A percentile compares a stretch with the other conserved stretches of the same genome.
Evolutionary conservation across 805 yeast genomes (phyloP).

Genomic region (Yarrowia osloensis): DNA sequence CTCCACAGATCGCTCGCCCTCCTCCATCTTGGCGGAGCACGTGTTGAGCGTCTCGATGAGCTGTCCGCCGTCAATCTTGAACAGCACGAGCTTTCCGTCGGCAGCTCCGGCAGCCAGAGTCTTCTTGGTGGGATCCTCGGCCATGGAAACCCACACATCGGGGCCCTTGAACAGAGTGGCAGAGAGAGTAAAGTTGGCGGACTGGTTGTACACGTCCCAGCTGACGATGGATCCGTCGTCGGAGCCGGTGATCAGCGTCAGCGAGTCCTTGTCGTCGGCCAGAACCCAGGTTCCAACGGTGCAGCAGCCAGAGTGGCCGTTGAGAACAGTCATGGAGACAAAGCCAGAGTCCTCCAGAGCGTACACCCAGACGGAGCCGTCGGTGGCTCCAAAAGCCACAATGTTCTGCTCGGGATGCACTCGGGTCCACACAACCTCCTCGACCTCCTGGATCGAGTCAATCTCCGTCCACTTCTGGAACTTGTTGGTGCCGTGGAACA

Average conservation of each 20-base stretch:
- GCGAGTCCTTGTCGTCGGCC: slow-evolving; percentile 56
- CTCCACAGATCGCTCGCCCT: slow-evolving; percentile 65
- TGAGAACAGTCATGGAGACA: slow-evolving; percentile 40
- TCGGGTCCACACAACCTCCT: slow-evolving; percentile 82
- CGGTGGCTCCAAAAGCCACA: slow-evolving; percentile 89
- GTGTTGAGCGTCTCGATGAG: slow-evolving; percentile 62
- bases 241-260: slow-evolving; percentile 71
- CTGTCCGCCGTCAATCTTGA: slow-evolving; percentile 74
- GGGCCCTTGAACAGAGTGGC: slow-evolving; percentile 64
- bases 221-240: slow-evolving; percentile 84
- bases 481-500: slow-evolving; percentile 68
- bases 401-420: slow-evolving; percentile 74
- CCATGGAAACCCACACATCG: slow-evolving; percentile 86
- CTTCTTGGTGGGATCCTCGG: slow-evolving; percentile 52
- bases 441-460: slow-evolving; percentile 79
- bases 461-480: slow-evolving; percentile 81
- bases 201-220: slow-evolving; percentile 86
- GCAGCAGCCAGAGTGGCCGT: slow-evolving; percentile 75
- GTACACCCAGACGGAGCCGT: slow-evolving; percentile 94
- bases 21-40: slow-evolving; percentile 53
- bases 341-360: slow-evolving; percentile 55
- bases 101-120: slow-evolving; percentile 79
- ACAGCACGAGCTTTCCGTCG: slow-evolving; percentile 81
- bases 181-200: slow-evolving; percentile 54
- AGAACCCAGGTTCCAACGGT: slow-evolving; percentile 77